These are phyloP conservation scores for Leucaena leucocephala DNA, from an alignment of 306 rosid species.

Conservation along the genomic window DNA sequence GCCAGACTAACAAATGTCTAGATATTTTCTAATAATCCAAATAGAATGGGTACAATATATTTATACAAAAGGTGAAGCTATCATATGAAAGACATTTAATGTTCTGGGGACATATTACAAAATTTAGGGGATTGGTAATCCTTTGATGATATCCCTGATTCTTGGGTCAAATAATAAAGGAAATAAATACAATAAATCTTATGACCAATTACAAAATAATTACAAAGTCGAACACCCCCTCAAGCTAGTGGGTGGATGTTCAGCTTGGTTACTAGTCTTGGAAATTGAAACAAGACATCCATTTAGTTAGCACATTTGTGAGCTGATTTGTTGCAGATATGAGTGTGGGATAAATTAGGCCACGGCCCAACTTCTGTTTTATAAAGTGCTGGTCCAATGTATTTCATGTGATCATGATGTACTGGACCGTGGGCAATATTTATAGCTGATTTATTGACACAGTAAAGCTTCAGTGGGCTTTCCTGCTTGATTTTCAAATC, in stretches of 20 bases:
- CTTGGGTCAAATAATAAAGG: neutral
- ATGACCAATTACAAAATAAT: neutral
- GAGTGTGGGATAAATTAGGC: too few species aligned
- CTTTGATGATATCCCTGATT: neutral
- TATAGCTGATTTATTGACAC: neutral
- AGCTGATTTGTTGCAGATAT: too few species aligned
- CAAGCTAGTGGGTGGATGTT: neutral
- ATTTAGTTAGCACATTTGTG: too few species aligned
- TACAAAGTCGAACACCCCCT: neutral
- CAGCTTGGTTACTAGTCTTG: neutral
- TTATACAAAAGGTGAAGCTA: too few species aligned
- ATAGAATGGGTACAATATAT: too few species aligned
- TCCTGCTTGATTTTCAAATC: neutral
- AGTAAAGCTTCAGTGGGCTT: neutral
- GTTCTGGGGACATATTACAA: neutral
- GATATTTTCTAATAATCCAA: too few species aligned
- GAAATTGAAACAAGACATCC: too few species aligned
- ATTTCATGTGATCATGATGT: too few species aligned
- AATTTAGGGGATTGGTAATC: neutral
- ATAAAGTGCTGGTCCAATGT: neutral
- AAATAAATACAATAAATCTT: neutral
- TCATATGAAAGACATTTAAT: too few species aligned
- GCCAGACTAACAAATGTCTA: too few species aligned
- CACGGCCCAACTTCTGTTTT: too few species aligned
- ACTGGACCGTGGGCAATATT: too few species aligned